These are phyloP conservation scores for Vachellia pachyceras DNA, from an alignment of 306 rosid genomes.

Conservation along the genomic window DNA sequence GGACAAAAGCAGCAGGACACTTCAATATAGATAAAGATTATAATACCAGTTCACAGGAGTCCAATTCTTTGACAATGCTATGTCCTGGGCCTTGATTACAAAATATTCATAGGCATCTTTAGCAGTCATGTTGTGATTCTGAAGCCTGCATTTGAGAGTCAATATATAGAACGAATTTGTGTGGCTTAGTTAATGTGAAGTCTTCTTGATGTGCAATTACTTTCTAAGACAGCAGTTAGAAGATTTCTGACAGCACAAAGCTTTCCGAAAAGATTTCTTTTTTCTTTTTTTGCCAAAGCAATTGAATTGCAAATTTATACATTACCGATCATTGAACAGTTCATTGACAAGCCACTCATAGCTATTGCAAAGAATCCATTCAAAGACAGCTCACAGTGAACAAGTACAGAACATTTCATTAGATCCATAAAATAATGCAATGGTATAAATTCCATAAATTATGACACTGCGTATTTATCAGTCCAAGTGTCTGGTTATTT, in stretches of 20 bases:
- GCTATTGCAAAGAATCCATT: background rate
- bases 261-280: too few relatives aligned
- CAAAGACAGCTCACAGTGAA: constrained; percentile 1
- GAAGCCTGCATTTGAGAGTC: constrained; percentile 69
- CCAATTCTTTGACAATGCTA: constrained; percentile 85
- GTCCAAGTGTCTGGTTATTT: background rate
- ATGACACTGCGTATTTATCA: constrained; percentile 1
- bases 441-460: background rate
- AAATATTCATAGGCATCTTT: constrained; percentile 86
- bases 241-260: background rate
- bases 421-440: constrained; percentile 1
- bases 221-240: background rate
- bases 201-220: too few relatives aligned
- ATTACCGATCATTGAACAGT: background rate
- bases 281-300: too few relatives aligned
- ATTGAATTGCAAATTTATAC: background rate
- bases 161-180: constrained; percentile 25
- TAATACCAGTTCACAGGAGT: constrained; percentile 97
- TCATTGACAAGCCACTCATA: background rate
- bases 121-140: constrained; percentile 67
- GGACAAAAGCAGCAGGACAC: constrained; percentile 25
- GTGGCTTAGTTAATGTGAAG: background rate
- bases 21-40: constrained; percentile 32
- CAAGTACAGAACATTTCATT: too few relatives aligned
- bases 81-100: constrained; percentile 86